Base-by-base conservation (phyloP, 768 basidiomycete species). In the Panaeolus papilionaceus region DNA sequence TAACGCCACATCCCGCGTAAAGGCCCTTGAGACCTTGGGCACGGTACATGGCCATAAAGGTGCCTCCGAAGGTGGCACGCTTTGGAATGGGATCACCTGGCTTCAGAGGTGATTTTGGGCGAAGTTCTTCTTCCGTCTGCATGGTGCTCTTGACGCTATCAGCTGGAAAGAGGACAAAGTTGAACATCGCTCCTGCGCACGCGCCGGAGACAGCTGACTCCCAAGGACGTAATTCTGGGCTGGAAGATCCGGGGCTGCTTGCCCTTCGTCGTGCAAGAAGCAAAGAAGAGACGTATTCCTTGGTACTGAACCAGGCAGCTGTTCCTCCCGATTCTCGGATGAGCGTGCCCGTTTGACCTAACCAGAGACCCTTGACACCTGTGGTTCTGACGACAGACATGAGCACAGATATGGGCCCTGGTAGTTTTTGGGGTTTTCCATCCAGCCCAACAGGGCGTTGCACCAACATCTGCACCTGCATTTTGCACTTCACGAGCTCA, bases 401-500 rank as follows among this genome's bases (percentile, higher is more conserved):
- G 64, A 78, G 63, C 4, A 78, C 76, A 18, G 72, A 67, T 45
- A 76, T 74, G 20, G 76, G 77, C 3, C 77, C 77, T 42, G 74
- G 74, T 20, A 76, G 75, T 26, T 64, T 49, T 54, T 69, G 73
- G 11, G 71, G 70, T 3, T 61, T 62, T 9, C 69, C 69, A 54
- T 65, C 62, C 4, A 68, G 23, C 26, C 51, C 38, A 23, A 40
- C 63, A 39, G 70, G 62, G 9, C 68, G 68, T 5, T 72, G 67
- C 4, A 66, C 73, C 23, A 75, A 72, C 77, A 77, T 79, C 68
- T 78, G 77, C 2, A 79, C 78, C 73, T 80, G 78, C 95, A 98
- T 97, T 78, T 95, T 94, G 82, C 95, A 98, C 79, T 99, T 98
- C 67, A 98, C 88, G 62, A 98, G 90, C 73, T 98, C 96, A 66